A percentile compares a stretch with the other conserved stretches of the same genome.
phyloP scores from a whole-genome alignment of 2,329 filamentous ascomycete species.

The Venturiaceae sp. region DNA sequence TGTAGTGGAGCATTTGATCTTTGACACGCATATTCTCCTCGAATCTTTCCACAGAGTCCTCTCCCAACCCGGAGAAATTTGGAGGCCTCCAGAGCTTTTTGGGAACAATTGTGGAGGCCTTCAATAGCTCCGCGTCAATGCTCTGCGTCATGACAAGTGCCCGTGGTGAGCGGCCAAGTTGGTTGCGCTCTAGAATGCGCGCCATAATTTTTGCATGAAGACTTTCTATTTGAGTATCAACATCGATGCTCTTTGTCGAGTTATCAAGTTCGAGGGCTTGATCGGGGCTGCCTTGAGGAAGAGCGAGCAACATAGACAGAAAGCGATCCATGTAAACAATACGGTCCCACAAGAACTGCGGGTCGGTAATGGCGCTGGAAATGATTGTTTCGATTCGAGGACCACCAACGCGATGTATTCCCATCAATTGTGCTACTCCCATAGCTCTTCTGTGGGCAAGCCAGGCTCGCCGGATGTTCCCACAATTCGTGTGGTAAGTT shows the following conservation, averaged over 20 bases:
- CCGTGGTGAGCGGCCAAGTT: not conserved
- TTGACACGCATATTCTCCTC: conserved; percentile 23
- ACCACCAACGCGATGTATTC: not conserved
- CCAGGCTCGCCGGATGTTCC: conserved; percentile 33
- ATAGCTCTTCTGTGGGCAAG: conserved; percentile 28
- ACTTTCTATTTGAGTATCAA: not conserved
- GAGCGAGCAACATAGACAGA: conserved; percentile 6
- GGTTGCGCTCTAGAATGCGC: conserved; percentile 2
- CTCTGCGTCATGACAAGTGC: conserved; percentile 6
- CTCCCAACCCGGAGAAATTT: conserved; percentile 13
- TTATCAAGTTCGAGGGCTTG: not conserved
- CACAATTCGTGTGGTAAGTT: conserved; percentile 26
- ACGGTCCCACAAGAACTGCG: conserved; percentile 5
- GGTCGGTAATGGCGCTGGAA: not conserved
- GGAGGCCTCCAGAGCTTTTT: conserved; percentile 25
- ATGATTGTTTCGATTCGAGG: conserved; percentile 1
- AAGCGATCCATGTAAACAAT: conserved; percentile 9
- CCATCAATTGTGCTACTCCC: conserved; percentile 27
- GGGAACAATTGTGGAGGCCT: conserved; percentile 21
- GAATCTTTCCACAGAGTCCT: conserved; percentile 12
- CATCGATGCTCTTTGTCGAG: not conserved
- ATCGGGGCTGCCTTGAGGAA: conserved; percentile 4
- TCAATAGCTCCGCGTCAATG: conserved; percentile 25
- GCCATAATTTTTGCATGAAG: not conserved
- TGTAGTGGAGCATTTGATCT: conserved; percentile 29